Evolutionary conservation across 345 rosid genomes (phyloP), one percentile per base, ranked within the genome.

Genomic region (Erysimum cheiranthoides): DNA sequence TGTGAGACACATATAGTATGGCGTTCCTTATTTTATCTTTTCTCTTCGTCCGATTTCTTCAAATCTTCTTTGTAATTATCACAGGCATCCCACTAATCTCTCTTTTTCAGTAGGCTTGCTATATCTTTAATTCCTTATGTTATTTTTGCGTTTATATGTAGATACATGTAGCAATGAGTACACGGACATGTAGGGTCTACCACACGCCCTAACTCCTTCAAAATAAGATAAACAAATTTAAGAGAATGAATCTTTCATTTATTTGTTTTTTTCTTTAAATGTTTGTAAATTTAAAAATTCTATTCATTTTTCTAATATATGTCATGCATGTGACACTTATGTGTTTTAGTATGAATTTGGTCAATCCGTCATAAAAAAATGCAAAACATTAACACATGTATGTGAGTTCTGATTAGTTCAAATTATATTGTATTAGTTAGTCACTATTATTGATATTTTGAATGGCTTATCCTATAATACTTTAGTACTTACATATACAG

Each of bases 181-280:
- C 5, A n/a, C 71, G 14, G 61, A 75, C 68, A 60, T n/a, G 74
- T 59, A 35, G 79, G 79, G 73, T 68, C 79, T 35, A 75, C 79
- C 79, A 75, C 73, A 75, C 79, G 79, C 68, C 47, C 73, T 13
- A 54, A 54, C 62, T n/a, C 66, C 40, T 61, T 50, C 42, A 16
- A 17, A 16, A 16, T 1, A 46, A 47, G 10, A 32, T 14, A 38
- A 63, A 42, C 10, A 63, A 36, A n/a, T 10, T 8, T 5, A 64
- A 64, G 35, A 31, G 54, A 50, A 45, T 21, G 17, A 6, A 45
- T 21, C 21, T 65, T 43, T 21, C 5, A 27, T 5, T 31, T 39
- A 2, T 21, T 42, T 31, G 11, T 31, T 70, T 14, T 14, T 45
- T 34, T 54, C 47, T 56, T 56, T n/a, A 58, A 12, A 4, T 38